These are phyloP conservation scores for Fomitopsis betulina DNA, from an alignment of 1,284 basidiomycete species.

Conservation along the genomic window DNA sequence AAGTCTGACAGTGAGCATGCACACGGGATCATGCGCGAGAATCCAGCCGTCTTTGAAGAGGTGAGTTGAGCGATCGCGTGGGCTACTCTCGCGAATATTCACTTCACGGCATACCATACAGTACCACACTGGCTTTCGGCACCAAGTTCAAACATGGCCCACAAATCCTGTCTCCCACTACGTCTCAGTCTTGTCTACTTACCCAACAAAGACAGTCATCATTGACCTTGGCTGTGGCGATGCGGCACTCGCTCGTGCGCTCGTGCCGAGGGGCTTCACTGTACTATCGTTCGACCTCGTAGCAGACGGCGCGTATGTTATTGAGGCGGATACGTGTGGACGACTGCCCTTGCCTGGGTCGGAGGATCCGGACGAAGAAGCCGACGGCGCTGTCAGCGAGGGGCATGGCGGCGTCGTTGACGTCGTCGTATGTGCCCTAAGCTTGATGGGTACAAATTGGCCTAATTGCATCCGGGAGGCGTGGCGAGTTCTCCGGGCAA, in stretches of 20 bases:
- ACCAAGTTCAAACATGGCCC: conserved; percentile 89
- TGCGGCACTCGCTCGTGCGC: conserved; percentile 77
- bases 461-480: conserved; percentile 85
- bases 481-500: conserved; percentile 77
- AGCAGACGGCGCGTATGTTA: conserved; percentile 67
- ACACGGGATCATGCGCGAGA: conserved; percentile 75
- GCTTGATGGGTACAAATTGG: conserved; percentile 98
- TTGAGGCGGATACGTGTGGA: conserved; percentile 76
- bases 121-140: conserved; percentile 90
- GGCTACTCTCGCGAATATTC: too few relatives aligned
- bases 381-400: conserved; percentile 6
- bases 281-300: conserved; percentile 83
- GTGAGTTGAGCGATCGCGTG: conserved; percentile 35
- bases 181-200: conserved; percentile 52
- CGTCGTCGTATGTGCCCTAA: conserved; percentile 89
- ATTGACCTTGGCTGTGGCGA: conserved; percentile 97
- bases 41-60: conserved; percentile 73
- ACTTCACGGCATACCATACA: conserved; percentile 25
- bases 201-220: conserved; percentile 69
- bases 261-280: conserved; percentile 63
- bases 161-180: conserved; percentile 85
- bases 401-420: conserved; percentile 80
- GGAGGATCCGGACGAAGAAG: conserved; percentile 40
- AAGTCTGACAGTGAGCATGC: conserved; percentile 76
- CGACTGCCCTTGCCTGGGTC: conserved; percentile 80